These are phyloP conservation scores for Sclerotinia borealis DNA, from an alignment of 2,329 filamentous ascomycete genomes.

Conservation along the genomic window DNA sequence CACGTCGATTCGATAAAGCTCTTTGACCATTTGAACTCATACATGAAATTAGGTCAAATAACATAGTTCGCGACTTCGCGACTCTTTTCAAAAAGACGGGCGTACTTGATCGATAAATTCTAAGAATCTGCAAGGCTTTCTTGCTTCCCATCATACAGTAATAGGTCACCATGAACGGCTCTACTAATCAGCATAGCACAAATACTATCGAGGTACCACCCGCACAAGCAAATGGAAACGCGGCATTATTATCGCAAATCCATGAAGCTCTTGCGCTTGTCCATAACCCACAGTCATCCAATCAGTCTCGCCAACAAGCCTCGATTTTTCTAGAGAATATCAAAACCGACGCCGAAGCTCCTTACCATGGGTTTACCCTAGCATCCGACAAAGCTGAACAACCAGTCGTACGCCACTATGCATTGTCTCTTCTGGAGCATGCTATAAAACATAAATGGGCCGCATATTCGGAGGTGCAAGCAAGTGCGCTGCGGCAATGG, in stretches of 20 bases:
- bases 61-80: conserved; percentile 3
- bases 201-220: conserved; percentile 12
- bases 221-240: conserved; percentile 35
- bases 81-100: neutral
- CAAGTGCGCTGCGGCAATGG: conserved; percentile 64
- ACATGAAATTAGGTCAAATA: neutral
- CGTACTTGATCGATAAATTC: neutral
- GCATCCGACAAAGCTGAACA: conserved; percentile 70
- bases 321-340: conserved; percentile 80
- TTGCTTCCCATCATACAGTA: neutral
- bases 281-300: conserved; percentile 74
- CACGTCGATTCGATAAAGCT: conserved; percentile 7
- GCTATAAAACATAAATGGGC: conserved; percentile 81
- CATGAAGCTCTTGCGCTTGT: conserved; percentile 82
- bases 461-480: conserved; percentile 63
- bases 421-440: conserved; percentile 84
- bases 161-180: conserved; percentile 25
- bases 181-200: conserved; percentile 21
- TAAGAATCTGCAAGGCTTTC: neutral
- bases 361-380: conserved; percentile 77
- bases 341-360: conserved; percentile 73
- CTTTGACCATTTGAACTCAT: neutral
- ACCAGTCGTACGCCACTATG: conserved; percentile 85
- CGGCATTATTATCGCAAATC: conserved; percentile 58
- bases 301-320: conserved; percentile 75